Conservation (phyloP, 179 eudicot species). For the Gypsophila paniculata region DNA sequence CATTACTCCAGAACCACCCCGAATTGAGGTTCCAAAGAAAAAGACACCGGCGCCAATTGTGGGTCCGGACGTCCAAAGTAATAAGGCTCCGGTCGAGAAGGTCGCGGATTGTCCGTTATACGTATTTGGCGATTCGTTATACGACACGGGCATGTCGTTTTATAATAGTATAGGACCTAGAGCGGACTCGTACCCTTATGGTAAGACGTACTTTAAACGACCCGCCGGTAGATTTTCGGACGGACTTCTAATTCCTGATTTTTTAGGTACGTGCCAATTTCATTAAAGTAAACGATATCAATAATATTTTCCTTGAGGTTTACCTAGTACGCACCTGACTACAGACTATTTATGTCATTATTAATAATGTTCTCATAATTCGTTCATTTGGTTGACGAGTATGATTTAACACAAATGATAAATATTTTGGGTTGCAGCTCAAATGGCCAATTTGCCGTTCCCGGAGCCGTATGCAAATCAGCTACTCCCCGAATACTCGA, state of each 20-base stretch:
- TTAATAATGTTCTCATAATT: too few species aligned
- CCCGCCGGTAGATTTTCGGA: conserved; percentile 33
- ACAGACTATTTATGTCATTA: too few species aligned
- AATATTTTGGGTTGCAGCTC: conserved; percentile 11
- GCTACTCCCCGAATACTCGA: background rate
- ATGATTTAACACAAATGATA: background rate
- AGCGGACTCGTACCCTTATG: conserved; percentile 26
- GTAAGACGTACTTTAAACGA: conserved; percentile 27
- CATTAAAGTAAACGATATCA: background rate
- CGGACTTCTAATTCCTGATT: conserved; percentile 33
- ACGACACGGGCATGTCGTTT: conserved; percentile 27
- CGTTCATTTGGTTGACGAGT: background rate
- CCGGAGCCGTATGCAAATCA: conserved; percentile 19
- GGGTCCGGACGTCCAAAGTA: background rate
- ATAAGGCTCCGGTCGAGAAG: background rate
- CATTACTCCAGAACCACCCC: too few species aligned
- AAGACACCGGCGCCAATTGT: too few species aligned
- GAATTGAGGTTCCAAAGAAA: background rate
- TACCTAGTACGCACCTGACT: too few species aligned
- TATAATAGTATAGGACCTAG: conserved; percentile 7
- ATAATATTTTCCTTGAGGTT: too few species aligned
- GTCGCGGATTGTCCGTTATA: conserved; percentile 9
- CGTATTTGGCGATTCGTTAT: conserved; percentile 35
- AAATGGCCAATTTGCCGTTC: conserved; percentile 19
- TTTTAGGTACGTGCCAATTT: conserved; percentile 13